Conservation (phyloP, 441 rosid species). For the Erodium chrysanthum region DNA sequence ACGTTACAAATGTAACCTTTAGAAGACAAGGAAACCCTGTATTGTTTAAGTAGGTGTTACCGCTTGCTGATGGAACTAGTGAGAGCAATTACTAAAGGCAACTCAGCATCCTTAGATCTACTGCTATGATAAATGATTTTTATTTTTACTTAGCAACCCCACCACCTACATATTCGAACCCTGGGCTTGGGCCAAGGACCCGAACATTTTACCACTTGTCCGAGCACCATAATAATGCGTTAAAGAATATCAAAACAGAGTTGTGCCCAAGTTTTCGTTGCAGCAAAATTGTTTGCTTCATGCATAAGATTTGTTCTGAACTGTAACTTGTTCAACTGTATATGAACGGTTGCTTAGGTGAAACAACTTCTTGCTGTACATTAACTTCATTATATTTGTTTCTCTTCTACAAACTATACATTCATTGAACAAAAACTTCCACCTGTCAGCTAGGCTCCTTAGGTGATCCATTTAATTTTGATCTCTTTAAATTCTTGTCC, state of each 20-base stretch:
- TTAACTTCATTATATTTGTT: neutral
- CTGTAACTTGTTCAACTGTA: conserved; percentile 2
- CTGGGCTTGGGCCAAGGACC: neutral
- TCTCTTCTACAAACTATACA: neutral
- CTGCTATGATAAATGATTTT: neutral
- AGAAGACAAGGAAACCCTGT: too few relatives aligned
- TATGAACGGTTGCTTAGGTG: neutral
- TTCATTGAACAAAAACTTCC: neutral
- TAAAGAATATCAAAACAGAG: conserved; percentile 4
- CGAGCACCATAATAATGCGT: neutral
- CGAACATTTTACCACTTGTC: neutral
- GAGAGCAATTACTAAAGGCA: conserved; percentile 1
- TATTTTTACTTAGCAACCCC: neutral
- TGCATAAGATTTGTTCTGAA: neutral
- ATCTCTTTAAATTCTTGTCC: neutral
- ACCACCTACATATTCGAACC: neutral
- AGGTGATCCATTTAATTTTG: neutral
- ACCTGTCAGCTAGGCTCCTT: conserved; percentile 5
- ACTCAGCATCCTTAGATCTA: conserved; percentile 6
- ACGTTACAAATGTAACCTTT: too few relatives aligned
- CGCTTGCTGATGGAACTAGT: conserved; percentile 14
- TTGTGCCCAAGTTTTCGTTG: conserved; percentile 3
- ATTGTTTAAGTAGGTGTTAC: too few relatives aligned
- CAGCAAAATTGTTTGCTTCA: neutral
- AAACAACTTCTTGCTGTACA: neutral